Evolutionary conservation across 1,139 yeast genomes (phyloP).

Genomic region (Hansenula lynferdii): DNA sequence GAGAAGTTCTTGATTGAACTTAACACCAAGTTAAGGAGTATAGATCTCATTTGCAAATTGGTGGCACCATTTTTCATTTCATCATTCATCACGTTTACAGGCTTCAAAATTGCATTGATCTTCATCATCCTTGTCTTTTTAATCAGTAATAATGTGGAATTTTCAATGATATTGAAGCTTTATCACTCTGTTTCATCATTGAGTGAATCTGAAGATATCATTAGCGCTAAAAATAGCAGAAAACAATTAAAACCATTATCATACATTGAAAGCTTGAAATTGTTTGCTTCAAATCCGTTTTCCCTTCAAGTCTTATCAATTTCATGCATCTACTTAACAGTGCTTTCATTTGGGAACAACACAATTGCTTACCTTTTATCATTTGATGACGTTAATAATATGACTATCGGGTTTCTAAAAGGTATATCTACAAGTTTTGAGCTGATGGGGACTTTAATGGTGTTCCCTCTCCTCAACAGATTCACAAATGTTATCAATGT

Average conservation of each 20-base stretch:
- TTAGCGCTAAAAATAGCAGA: not conserved
- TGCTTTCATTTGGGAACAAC: conserved; percentile 30
- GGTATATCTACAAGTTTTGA: conserved; percentile 26
- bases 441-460: conserved; percentile 24
- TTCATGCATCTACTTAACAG: conserved; percentile 29
- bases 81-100: conserved; percentile 23
- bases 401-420: conserved; percentile 26
- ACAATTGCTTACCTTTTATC: conserved; percentile 27
- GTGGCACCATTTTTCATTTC: conserved; percentile 33
- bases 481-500: conserved; percentile 25
- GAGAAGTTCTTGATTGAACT: conserved; percentile 21
- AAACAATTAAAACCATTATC: conserved; percentile 4
- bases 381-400: conserved; percentile 24
- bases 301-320: conserved; percentile 40
- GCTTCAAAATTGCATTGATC: conserved; percentile 19
- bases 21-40: conserved; percentile 31
- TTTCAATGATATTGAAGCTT: conserved; percentile 27
- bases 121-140: conserved; percentile 25
- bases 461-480: conserved; percentile 24
- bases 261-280: conserved; percentile 23
- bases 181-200: conserved; percentile 26
- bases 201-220: conserved; percentile 3
- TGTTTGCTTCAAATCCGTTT: conserved; percentile 44
- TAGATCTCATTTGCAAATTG: conserved; percentile 32
- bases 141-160: conserved; percentile 28